Evolutionary conservation across 768 basidiomycete species (phyloP).

Genomic region (Lactarius trivialis): DNA sequence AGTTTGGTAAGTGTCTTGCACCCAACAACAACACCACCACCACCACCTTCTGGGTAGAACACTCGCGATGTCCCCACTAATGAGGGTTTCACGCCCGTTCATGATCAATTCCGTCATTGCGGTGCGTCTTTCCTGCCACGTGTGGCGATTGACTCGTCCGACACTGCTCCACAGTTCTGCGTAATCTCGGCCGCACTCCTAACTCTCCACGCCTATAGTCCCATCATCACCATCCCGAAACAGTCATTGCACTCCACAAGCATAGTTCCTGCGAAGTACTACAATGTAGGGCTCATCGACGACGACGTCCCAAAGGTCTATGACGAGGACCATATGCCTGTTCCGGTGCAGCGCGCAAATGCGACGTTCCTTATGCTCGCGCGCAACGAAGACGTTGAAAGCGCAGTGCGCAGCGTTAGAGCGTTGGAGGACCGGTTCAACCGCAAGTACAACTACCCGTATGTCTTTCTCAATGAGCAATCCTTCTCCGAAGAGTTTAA

Average conservation of each 20-base stretch:
- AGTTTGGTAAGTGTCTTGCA: too few relatives aligned
- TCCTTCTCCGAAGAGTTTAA: conserved; percentile 74
- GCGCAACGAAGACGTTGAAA: conserved; percentile 56
- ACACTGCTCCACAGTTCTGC: not conserved
- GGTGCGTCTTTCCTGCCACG: not conserved
- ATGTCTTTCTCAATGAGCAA: conserved; percentile 84
- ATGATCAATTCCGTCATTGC: not conserved
- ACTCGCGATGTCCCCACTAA: not conserved
- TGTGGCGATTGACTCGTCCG: not conserved
- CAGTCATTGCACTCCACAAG: not conserved
- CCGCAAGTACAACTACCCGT: conserved; percentile 69
- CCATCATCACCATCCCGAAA: not conserved
- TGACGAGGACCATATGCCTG: not conserved
- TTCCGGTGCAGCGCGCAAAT: conserved; percentile 23
- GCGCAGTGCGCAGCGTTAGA: conserved; percentile 56
- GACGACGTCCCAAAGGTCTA: not conserved
- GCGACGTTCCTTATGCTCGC: conserved; percentile 45
- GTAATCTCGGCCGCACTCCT: not conserved
- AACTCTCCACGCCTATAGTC: not conserved
- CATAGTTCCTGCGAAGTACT: not conserved
- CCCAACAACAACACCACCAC: not conserved
- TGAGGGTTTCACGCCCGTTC: not conserved
- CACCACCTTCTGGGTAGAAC: not conserved
- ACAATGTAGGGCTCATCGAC: not conserved
- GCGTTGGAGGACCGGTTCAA: conserved; percentile 89